Base-by-base conservation (phyloP, 139 green algal species). In the Coelastrella sp. region DNA sequence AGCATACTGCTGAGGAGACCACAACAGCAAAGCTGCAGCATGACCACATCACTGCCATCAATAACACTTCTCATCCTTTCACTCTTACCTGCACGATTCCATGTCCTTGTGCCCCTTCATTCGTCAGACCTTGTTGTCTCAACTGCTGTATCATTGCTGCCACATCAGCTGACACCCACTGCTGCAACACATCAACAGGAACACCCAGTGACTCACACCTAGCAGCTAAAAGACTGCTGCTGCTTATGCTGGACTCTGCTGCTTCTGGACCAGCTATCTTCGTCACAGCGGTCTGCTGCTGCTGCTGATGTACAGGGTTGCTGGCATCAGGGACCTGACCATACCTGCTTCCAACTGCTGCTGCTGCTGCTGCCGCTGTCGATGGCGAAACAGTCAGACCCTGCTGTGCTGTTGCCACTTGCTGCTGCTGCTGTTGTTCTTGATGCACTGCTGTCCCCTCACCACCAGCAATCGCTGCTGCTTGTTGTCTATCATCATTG, bases 151-250 rank as follows among this genome's bases (percentile, higher is more conserved):
- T 37, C 77, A 73, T 84, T 5, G 27, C 30, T 11, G 30, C 43
- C 79, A 85, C 40, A 32, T 85, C 79, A 48, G 3, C 38, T 38
- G 27, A 27, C 40, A 85, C 79, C 79, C 79, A 85, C 40, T 76
- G 60, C 41, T 64, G 60, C 79, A 85, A 38, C 62, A 85, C 30
- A 13, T 25, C 21, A 45, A 27, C 37, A 9, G 40, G 30, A 25
- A 85, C 17, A 7, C 62, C 60, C 8, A 85, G 35, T 15, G 64
- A 30, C 37, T 57, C 8, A 38, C 41, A 38, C 37, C 37, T 48
- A 38, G 23, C 35, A 15, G 34, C 35, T 15, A 50, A 50, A n/a
- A n/a, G n/a, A n/a, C n/a, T n/a, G n/a, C n/a, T n/a, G 23, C 41
- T 85, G 64, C 79, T 77, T 30, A 57, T 67, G 37, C 67, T 86